Evolutionary conservation across 768 basidiomycete genomes (phyloP).

Genomic region (Pleurotus tuoliensis): DNA sequence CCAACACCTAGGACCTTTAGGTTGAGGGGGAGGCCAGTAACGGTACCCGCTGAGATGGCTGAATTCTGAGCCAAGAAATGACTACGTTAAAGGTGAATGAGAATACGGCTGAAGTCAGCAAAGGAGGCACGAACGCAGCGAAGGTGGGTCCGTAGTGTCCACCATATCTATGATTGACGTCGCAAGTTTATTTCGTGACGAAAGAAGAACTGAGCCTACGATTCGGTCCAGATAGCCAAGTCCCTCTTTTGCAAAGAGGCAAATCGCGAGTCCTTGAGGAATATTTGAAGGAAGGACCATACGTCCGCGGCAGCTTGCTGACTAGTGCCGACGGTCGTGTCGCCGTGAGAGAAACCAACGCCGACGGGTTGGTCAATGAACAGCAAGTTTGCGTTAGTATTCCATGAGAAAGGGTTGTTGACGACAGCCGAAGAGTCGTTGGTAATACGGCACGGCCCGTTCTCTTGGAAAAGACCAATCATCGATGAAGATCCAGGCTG

Average conservation of each 20-base stretch:
- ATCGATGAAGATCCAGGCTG: slow-evolving; percentile 55
- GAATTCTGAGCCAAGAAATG: slow-evolving; percentile 59
- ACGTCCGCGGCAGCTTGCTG: slow-evolving; percentile 51
- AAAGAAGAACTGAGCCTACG: slow-evolving; percentile 25
- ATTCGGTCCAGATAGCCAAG: slow-evolving; percentile 64
- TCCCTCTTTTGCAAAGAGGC: slow-evolving; percentile 38
- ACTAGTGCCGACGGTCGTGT: slow-evolving; percentile 44
- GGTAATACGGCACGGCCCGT: slow-evolving; percentile 68
- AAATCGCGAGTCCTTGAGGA: slow-evolving; percentile 52
- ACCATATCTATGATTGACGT: slow-evolving; percentile 44
- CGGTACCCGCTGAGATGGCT: slow-evolving; percentile 43
- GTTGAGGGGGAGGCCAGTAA: slow-evolving; percentile 47
- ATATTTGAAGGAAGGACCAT: slow-evolving; percentile 64
- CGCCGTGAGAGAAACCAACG: slow-evolving; percentile 60
- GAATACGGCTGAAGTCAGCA: background rate
- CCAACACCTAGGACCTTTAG: slow-evolving; percentile 63
- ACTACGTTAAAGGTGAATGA: slow-evolving; percentile 17
- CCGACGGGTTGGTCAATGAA: slow-evolving; percentile 65
- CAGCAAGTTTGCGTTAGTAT: slow-evolving; percentile 51
- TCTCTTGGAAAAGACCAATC: slow-evolving; percentile 70
- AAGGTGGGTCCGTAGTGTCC: slow-evolving; percentile 71
- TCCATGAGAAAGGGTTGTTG: slow-evolving; percentile 56
- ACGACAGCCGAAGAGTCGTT: slow-evolving; percentile 47
- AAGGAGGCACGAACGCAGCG: slow-evolving; percentile 36
- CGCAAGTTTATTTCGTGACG: background rate